Base-by-base conservation (phyloP, 352 stramenopile genomes). In the Phytophthora europaea region DNA sequence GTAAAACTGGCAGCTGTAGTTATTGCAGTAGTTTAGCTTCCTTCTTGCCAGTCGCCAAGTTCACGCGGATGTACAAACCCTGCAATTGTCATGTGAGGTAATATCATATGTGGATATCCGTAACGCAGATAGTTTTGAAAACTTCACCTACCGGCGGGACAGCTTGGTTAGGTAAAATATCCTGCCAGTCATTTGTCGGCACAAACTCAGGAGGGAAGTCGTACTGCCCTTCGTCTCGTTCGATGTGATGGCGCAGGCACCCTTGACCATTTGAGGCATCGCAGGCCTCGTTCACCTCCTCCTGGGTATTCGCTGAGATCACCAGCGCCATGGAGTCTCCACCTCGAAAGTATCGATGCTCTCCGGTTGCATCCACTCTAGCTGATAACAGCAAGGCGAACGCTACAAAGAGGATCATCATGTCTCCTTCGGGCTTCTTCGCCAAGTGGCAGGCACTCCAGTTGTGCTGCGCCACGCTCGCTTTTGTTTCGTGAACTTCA, bases 1-100 rank as follows among this genome's bases (percentile, higher is more conserved):
- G 22, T 18, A 31, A 51, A 26, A 43, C 13, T 16, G 36, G 13
- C 7, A 15, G 36, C 5, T 51, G 43, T 6, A 51, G 43, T 4
- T 22, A 60, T n/a, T 56, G 61, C 67, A 84, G 28, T 10, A 89
- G 61, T 60, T 91, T 91, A 18, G 82, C 83, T 73, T 91, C 83
- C 57, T 88, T 89, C 72, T 86, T 85, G 18, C 83, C 83, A 4
- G 83, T 90, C 47, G 73, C 61, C 16, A 90, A 68, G 67, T 90
- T 90, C 34, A 90, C 72, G 26, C 83, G 81, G 38, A 90, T 87
- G 65, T 90, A 87, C 55, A 90, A 67, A 2, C 83, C 79, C 83
- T 90, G 59, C 10, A 34, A 15, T 5, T 62, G 20, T 20, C 2
- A 23, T 0, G 60, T 65, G 23, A 70, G 45, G 4, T 55, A n/a